A percentile compares a stretch with the other conserved stretches of the same genome.
These are phyloP conservation scores for Eucalyptus erythrocorys DNA, from an alignment of 345 rosid species.

Conservation along the genomic window DNA sequence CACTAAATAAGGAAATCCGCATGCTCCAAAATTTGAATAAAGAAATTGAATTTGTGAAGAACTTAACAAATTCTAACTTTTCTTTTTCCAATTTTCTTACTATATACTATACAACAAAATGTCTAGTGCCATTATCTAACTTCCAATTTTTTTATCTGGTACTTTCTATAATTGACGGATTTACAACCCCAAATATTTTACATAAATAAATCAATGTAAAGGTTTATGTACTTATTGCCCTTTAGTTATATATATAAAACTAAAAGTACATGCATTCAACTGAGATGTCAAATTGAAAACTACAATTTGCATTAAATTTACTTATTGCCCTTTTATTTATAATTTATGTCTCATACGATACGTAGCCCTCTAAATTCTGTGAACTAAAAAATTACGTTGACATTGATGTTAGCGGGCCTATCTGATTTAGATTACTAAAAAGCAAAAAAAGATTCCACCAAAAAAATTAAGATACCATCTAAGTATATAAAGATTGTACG, in stretches of 20 bases:
- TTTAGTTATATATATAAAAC: too few relatives aligned
- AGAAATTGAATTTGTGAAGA: background rate
- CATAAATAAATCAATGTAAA: background rate
- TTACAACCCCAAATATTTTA: background rate
- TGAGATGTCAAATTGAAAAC: too few relatives aligned
- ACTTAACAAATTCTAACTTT: background rate
- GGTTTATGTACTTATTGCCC: background rate
- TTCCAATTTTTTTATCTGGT: background rate
- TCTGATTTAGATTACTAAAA: too few relatives aligned
- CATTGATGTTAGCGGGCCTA: background rate
- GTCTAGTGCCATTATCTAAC: background rate
- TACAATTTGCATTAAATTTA: too few relatives aligned
- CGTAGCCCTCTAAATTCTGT: background rate
- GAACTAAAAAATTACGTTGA: background rate
- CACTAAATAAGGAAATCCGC: background rate
- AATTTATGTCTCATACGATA: background rate
- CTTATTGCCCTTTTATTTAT: background rate
- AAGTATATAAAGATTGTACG: background rate
- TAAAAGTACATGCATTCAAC: too few relatives aligned
- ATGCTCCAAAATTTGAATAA: background rate
- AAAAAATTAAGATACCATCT: background rate
- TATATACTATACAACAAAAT: accelerated
- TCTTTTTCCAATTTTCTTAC: background rate
- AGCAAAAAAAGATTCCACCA: background rate
- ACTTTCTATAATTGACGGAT: background rate